Evolutionary conservation across 768 basidiomycete genomes (phyloP), one percentile per base, ranked within the genome.

Genomic region (Chiua virens): DNA sequence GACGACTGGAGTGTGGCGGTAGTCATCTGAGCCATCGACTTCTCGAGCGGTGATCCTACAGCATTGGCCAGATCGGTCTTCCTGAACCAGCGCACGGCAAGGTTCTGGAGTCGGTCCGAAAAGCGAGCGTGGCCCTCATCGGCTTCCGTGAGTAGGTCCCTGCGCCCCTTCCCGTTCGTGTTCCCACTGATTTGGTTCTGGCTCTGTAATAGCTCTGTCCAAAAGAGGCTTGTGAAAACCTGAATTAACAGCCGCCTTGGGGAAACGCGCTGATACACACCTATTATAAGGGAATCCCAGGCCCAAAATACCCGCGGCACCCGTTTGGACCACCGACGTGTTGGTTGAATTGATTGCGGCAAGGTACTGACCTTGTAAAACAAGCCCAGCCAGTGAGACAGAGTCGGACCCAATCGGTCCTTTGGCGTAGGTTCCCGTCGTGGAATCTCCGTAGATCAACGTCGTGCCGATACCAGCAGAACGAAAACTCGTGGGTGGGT

Each of bases 221-320:
- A 81, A 21, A 83, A 72, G 13, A 75, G 72, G 57, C 80, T 83
- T 20, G 36, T n/a, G 42, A 22, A 32, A 15, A 15, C 15, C 14
- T 4, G 17, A 15, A 34, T 34, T 34, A 34, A 3, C 34, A 17
- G 5, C 17, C 1, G 34, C 34, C 14, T 6, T 34, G 15, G 34
- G 17, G 34, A 34, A 34, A 17, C 34, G n/a, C n/a, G 15, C 15
- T 15, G 15, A 34, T 34, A 55, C 71, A 14, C 22, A 86, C 87
- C 87, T 89, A 54, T 85, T 85, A 14, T 79, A 63, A 4, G 88
- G 86, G 55, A 90, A 90, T 0, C 89, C 88, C 10, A 89, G 72
- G 0, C 89, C 89, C 49, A 90, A 76, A 37, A 90, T 87, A 3
- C 87, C 89, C 15, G 79, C 75, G 17, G 80, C 74, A 1, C 80